Evolutionary conservation across 129 eudicot species (phyloP).

Genomic region (Logfia minima): DNA sequence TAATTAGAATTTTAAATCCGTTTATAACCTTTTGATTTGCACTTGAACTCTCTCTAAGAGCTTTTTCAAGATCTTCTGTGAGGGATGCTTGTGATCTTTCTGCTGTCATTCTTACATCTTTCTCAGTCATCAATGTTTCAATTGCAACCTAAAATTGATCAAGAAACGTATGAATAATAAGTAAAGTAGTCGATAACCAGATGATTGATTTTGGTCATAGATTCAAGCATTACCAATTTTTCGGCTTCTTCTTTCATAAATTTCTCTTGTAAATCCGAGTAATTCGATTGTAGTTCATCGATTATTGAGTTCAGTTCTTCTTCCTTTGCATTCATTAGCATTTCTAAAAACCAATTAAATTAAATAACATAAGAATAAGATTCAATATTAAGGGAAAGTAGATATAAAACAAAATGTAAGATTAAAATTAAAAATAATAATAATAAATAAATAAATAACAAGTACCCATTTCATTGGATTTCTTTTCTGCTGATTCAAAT

Average conservation of each 20-base stretch:
- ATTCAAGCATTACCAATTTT: conserved; percentile 58
- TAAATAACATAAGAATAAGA: background rate
- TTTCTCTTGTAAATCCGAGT: conserved; percentile 55
- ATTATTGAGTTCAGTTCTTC: conserved; percentile 80
- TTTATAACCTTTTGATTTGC: conserved; percentile 64
- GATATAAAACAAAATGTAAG: background rate
- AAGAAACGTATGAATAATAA: background rate
- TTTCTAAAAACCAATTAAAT: conserved; percentile 43
- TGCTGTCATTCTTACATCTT: conserved; percentile 67
- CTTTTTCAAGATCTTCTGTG: conserved; percentile 65
- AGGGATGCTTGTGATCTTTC: conserved; percentile 67
- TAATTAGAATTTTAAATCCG: background rate
- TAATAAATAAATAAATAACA: background rate
- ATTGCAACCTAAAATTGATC: conserved; percentile 56
- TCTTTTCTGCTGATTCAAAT: conserved; percentile 75
- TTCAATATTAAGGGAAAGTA: conserved; percentile 6
- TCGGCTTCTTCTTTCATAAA: conserved; percentile 66
- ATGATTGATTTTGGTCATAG: background rate
- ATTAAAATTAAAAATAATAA: no score
- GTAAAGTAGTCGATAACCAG: background rate
- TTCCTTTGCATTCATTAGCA: conserved; percentile 66
- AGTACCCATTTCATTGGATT: conserved; percentile 76
- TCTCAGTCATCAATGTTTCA: conserved; percentile 58
- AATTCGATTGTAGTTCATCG: conserved; percentile 54
- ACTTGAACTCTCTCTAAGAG: conserved; percentile 57